Evolutionary conservation across 2,329 filamentous ascomycete species (phyloP).

Genomic region (Sphaerulina musiva): DNA sequence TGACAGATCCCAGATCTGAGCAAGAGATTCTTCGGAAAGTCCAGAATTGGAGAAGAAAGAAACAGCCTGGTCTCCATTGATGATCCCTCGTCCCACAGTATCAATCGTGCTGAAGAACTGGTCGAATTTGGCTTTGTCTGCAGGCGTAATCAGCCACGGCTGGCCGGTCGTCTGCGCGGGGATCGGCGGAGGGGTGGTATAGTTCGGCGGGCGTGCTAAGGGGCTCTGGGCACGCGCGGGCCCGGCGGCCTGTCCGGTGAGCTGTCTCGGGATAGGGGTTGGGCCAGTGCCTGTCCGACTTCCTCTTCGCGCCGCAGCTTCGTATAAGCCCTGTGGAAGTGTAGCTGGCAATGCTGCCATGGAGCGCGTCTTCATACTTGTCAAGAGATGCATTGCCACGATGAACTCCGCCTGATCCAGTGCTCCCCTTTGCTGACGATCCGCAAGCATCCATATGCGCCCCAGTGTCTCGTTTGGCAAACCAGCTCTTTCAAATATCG

Average conservation of each 20-base stretch:
- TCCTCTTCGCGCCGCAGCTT: conserved; percentile 72
- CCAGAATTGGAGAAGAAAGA: conserved; percentile 89
- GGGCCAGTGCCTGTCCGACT: conserved; percentile 28
- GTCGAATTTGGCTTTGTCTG: conserved; percentile 84
- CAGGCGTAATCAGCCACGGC: conserved; percentile 76
- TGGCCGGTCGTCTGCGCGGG: conserved; percentile 51
- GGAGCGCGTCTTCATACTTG: conserved; percentile 78
- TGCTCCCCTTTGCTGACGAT: conserved; percentile 85
- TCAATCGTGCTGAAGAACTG: conserved; percentile 78
- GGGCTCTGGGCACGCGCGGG: conserved; percentile 55
- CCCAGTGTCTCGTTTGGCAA: conserved; percentile 84
- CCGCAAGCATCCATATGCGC: conserved; percentile 92
- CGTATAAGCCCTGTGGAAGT: conserved; percentile 79
- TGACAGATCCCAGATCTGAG: conserved; percentile 94
- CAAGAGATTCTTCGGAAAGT: conserved; percentile 78
- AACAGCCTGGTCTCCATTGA: conserved; percentile 91
- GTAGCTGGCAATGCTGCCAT: conserved; percentile 72
- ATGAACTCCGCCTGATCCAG: conserved; percentile 88
- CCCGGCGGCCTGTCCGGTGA: conserved; percentile 55
- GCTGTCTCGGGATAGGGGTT: conserved; percentile 67
- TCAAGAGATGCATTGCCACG: conserved; percentile 95
- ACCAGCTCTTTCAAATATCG: conserved; percentile 89
- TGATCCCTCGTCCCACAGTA: conserved; percentile 69
- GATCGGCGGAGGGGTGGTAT: conserved; percentile 44
- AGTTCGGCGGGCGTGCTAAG: conserved; percentile 45